Percentiles rank a stretch among this genome's conserved stretches.
Conservation (phyloP, 1,284 basidiomycete genomes). For the Malassezia cuniculi region DNA sequence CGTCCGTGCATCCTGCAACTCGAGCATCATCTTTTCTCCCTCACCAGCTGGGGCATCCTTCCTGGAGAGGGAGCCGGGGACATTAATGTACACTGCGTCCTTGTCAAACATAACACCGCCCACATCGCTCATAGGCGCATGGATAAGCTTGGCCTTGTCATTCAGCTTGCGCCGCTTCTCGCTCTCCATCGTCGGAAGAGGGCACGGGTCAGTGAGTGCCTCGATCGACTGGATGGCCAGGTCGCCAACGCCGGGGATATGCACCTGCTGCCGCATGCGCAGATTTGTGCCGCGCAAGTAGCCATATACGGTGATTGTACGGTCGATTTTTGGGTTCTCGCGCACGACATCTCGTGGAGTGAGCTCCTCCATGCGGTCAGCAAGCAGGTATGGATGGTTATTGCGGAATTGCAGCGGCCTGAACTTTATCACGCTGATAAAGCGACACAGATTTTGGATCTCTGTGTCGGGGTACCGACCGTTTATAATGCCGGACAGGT, state of each 20-base stretch:
- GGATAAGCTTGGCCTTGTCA: slow-evolving; percentile 87
- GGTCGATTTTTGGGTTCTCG: slow-evolving; percentile 71
- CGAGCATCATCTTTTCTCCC: slow-evolving; percentile 94
- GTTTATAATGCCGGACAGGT: slow-evolving; percentile 91
- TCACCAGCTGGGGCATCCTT: slow-evolving; percentile 53
- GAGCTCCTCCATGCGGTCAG: slow-evolving; percentile 86
- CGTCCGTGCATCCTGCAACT: slow-evolving; percentile 69
- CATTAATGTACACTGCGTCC: slow-evolving; percentile 95
- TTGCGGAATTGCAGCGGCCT: slow-evolving; percentile 92
- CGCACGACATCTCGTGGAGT: slow-evolving; percentile 75
- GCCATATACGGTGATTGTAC: slow-evolving; percentile 83
- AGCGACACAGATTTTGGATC: slow-evolving; percentile 78
- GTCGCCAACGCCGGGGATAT: slow-evolving; percentile 85
- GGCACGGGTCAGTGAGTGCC: slow-evolving; percentile 79
- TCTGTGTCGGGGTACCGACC: slow-evolving; percentile 95
- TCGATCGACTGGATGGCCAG: slow-evolving; percentile 63
- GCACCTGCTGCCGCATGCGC: slow-evolving; percentile 62
- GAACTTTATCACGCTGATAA: slow-evolving; percentile 98
- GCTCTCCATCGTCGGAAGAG: slow-evolving; percentile 75
- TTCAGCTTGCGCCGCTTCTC: slow-evolving; percentile 85
- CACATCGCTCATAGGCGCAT: slow-evolving; percentile 97
- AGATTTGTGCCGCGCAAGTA: slow-evolving; percentile 57
- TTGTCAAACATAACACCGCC: slow-evolving; percentile 96
- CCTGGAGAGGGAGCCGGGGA: slow-evolving; percentile 74
- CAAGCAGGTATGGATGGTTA: slow-evolving; percentile 85